Evolutionary conservation across 164 flowering plant genomes (phyloP).

Genomic region (Magnolia sinica): DNA sequence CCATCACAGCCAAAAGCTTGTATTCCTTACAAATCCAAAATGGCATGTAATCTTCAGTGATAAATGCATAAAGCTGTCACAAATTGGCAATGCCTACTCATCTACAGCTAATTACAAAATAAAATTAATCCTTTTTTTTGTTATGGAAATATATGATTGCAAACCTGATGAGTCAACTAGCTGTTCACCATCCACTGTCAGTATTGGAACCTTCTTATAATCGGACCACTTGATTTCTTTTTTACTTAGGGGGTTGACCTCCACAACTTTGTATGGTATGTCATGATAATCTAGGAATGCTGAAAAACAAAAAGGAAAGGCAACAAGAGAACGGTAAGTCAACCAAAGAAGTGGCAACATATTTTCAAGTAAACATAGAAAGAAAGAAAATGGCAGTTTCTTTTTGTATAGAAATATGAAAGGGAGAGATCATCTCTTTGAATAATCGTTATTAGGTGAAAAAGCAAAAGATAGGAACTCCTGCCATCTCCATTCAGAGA

Average conservation of each 20-base stretch:
- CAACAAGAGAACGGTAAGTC: not conserved
- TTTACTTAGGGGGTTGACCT: slow-evolving; percentile 89
- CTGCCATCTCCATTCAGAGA: not conserved
- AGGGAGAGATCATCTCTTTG: not conserved
- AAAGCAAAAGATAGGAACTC: not conserved
- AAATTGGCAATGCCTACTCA: not conserved
- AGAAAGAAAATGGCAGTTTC: no score
- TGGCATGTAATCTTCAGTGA: not conserved
- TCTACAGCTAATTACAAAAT: not conserved
- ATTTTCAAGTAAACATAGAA: not conserved
- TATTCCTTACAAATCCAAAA: not conserved
- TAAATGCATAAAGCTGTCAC: not conserved
- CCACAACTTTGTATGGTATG: slow-evolving; percentile 86
- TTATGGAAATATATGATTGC: not conserved
- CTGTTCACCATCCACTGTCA: slow-evolving; percentile 77
- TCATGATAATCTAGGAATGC: slow-evolving; percentile 86
- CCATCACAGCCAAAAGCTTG: not conserved
- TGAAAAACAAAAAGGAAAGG: slow-evolving; percentile 21
- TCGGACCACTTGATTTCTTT: slow-evolving; percentile 97
- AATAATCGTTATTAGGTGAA: no score
- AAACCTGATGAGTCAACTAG: slow-evolving; percentile 91
- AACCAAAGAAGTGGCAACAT: not conserved
- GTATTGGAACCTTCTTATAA: slow-evolving; percentile 90
- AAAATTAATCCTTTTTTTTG: not conserved
- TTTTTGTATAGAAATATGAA: not conserved